Percentiles rank a stretch among this genome's conserved stretches.
These are phyloP conservation scores for Phyllachora maydis DNA, from an alignment of 2,329 filamentous ascomycete species.

Conservation along the genomic window DNA sequence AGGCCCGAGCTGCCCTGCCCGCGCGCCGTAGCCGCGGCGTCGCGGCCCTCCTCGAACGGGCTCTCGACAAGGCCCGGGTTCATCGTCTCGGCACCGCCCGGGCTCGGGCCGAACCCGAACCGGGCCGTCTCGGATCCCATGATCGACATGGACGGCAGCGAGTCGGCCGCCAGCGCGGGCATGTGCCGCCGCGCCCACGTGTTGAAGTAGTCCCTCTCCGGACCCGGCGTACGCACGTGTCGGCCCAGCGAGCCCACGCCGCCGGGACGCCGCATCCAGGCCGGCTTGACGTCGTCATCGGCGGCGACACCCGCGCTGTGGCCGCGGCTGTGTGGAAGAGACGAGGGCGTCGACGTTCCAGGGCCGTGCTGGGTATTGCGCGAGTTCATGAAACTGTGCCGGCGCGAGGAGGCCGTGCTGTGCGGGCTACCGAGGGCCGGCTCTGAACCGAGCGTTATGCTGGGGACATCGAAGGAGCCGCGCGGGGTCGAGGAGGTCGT, in stretches of 20 bases:
- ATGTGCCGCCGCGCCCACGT: constrained; percentile 68
- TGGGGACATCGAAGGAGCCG: constrained; percentile 39
- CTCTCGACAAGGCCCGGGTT: constrained; percentile 31
- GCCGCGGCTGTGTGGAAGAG: constrained; percentile 14
- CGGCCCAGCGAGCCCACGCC: constrained; percentile 68
- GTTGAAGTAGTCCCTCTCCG: constrained; percentile 68
- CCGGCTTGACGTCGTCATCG: constrained; percentile 20
- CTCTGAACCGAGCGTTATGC: constrained; percentile 16
- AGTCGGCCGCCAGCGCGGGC: constrained; percentile 54
- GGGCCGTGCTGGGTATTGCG: constrained; percentile 12
- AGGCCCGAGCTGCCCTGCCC: constrained; percentile 37
- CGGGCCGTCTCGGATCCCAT: constrained; percentile 38
- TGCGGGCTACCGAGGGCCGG: constrained; percentile 11
- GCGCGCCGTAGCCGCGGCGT: constrained; percentile 17
- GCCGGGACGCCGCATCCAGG: constrained; percentile 63
- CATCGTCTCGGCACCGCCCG: too few relatives aligned
- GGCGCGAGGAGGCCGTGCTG: constrained; percentile 16
- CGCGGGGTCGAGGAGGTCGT: constrained; percentile 48
- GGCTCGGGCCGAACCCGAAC: constrained; percentile 25
- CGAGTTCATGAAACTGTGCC: constrained; percentile 18
- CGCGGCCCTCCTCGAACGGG: constrained; percentile 24
- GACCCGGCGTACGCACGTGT: constrained; percentile 54
- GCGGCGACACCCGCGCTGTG: constrained; percentile 15
- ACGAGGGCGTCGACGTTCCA: constrained; percentile 9
- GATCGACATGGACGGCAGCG: constrained; percentile 43